Percentiles rank a stretch among this genome's conserved stretches.
phyloP scores from a whole-genome alignment of 1,284 basidiomycete genomes.

The Caloboletus inedulis region DNA sequence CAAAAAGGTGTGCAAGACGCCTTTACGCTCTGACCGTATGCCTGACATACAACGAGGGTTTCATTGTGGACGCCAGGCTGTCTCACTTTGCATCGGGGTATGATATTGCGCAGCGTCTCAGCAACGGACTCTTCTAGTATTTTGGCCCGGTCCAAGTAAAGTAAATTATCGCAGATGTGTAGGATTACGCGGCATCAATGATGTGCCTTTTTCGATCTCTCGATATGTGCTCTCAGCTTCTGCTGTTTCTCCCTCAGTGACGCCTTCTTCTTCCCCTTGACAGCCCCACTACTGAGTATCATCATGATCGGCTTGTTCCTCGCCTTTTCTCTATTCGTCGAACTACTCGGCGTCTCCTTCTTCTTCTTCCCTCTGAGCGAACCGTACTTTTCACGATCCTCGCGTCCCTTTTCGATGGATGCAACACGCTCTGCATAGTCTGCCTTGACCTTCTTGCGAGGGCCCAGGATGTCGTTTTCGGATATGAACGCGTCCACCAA shows the following conservation, averaged over 20 bases:
- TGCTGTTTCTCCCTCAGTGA: conserved; percentile 84
- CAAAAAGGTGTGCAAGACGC: conserved; percentile 43
- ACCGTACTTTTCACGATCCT: conserved; percentile 95
- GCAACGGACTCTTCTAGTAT: conserved; percentile 16
- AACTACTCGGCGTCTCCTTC: conserved; percentile 74
- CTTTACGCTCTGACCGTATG: neutral
- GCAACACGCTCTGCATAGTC: conserved; percentile 95
- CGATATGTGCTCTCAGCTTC: conserved; percentile 70
- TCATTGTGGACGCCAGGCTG: conserved; percentile 74
- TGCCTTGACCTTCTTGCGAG: conserved; percentile 90
- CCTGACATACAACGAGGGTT: conserved; percentile 46
- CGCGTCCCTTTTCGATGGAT: conserved; percentile 87
- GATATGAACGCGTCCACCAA: conserved; percentile 71
- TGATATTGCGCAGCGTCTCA: conserved; percentile 45
- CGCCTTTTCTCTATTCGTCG: conserved; percentile 87
- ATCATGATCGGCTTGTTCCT: conserved; percentile 94
- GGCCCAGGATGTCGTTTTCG: conserved; percentile 91
- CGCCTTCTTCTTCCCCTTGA: conserved; percentile 85
- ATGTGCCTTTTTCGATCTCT: conserved; percentile 60
- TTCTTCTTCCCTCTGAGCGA: conserved; percentile 87
- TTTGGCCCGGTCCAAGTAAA: neutral
- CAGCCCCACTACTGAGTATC: conserved; percentile 73
- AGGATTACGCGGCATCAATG: conserved; percentile 25
- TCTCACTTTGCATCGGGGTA: conserved; percentile 72
- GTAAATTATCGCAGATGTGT: neutral